Conservation (phyloP, 2,329 filamentous ascomycete genomes). For the Curvularia verruculosa region DNA sequence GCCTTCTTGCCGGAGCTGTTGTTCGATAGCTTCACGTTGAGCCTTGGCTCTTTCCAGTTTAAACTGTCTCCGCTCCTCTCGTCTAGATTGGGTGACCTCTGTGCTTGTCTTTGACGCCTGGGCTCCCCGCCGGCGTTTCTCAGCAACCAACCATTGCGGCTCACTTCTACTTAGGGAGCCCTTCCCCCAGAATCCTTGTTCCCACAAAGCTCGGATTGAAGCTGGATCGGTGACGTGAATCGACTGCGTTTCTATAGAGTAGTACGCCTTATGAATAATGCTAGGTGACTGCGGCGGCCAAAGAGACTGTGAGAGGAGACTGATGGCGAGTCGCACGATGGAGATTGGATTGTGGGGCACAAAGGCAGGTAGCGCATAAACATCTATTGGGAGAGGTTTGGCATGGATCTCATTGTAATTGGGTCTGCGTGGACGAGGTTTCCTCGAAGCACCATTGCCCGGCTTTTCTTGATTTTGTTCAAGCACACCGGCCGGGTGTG, state of each 20-base stretch:
- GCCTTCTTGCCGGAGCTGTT: constrained; percentile 66
- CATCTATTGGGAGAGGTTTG: constrained; percentile 77
- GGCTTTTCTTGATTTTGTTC: constrained; percentile 20
- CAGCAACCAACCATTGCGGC: constrained; percentile 86
- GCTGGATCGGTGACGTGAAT: constrained; percentile 80
- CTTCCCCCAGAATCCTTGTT: constrained; percentile 97
- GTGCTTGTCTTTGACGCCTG: constrained; percentile 75
- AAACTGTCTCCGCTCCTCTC: constrained; percentile 79
- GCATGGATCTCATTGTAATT: constrained; percentile 79
- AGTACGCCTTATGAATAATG: constrained; percentile 72
- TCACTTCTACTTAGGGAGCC: constrained; percentile 92
- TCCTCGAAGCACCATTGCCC: constrained; percentile 28
- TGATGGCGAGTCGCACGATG: constrained; percentile 77
- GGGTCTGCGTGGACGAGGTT: constrained; percentile 49
- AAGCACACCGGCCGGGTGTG: constrained; percentile 13
- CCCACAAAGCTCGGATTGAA: constrained; percentile 84
- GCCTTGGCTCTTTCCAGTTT: constrained; percentile 92
- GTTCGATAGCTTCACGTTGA: constrained; percentile 82
- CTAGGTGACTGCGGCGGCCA: constrained; percentile 69
- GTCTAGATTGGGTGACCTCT: constrained; percentile 75
- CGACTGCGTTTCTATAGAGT: constrained; percentile 80
- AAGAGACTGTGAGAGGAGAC: constrained; percentile 76
- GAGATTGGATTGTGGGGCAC: constrained; percentile 93
- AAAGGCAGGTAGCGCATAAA: constrained; percentile 83
- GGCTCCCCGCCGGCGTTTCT: constrained; percentile 73